Base-by-base conservation (phyloP, 1,139 yeast genomes). In the Yamadazyma spencermartinsiae region DNA sequence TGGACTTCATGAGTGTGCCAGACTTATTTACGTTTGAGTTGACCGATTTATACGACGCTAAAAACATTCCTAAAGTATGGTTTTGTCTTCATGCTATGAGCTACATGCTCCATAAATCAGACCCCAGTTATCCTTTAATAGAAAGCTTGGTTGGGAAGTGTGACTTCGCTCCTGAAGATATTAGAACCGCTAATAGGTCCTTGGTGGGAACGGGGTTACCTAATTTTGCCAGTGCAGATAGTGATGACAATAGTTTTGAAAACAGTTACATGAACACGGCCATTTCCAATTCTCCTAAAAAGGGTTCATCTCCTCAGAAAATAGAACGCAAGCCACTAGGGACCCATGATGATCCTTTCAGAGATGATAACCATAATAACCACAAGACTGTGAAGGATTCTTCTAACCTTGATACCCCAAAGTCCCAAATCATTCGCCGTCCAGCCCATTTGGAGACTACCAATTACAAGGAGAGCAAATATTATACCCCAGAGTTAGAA, bases 51-150 rank as follows among this genome's bases (percentile, higher is more conserved):
- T 94, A 89, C 61, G 98, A 92, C 57, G 86, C 86, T 52, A 90
- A 89, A 53, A 87, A 92, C 54, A 78, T 90, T 16, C 98, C 98
- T 15, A 90, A 88, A 55, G 98, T 94, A 16, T 86, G 94, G 61
- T 90, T 89, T 58, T 89, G 98, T 52, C 68, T 92, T 31, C 97
- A 92, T 63, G 96, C 97, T 1, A 68, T 92, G 51, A 82, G 92
- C 33, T 86, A 77, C 60, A 81, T 80, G 64, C 72, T 82, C 50
- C 55, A 63, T 43, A 78, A 79, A 33, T 54, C 60, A 54, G 66
- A 68, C 68, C 63, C 66, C 57, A 69, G 69, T 16, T 81, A 83
- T 15, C 90, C 94, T 0, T 64, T 71, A 8, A 76, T 92, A 50
- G 76, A 74, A 26, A 77, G 79, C 44, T 63, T 85, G 40, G 85